Base-by-base conservation (phyloP, 495 filamentous ascomycete genomes). In the Stereocaulon alpinum region DNA sequence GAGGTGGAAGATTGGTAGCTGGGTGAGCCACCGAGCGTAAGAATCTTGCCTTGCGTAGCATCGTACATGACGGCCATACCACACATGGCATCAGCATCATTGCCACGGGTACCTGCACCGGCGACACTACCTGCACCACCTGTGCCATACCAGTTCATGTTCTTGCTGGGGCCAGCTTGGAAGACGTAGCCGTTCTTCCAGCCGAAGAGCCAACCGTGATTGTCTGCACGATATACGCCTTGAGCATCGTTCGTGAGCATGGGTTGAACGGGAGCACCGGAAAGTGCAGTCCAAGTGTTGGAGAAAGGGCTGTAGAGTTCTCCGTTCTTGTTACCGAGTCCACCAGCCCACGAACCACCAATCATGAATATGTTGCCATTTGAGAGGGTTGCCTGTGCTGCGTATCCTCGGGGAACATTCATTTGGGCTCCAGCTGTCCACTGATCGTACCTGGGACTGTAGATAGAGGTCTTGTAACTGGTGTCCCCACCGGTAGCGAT, bases 121-220 rank as follows among this genome's bases (percentile, higher is more conserved):
- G 55, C 62, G 18, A 66, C 59, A n/a, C 61, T 70, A 1, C 81
- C 81, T 10, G 58, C 60, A 15, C 69, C 76, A 10, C 59, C 58
- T 12, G 74, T 75, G 14, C 64, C 64, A 65, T 77, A 84, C 82
- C 82, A 86, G 66, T 83, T 78, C 80, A 83, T 83, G 1, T 65
- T 58, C 50, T 64, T 70, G 58, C 72, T 76, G 6, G 81, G 82
- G 6, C 82, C 81, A 6, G 80, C 80, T 66, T 84, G 80, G 71
- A 83, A 80, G 20, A 82, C 75, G 29, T 63, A 73, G 11, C 68
- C 72, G 43, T 73, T 69, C 61, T 78, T 83, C 77, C 81, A 85
- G 11, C 66, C 79, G 64, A 83, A 85, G n/a, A 85, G 70, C 82
- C 81, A 83, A 47, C 62, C 77, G 61, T 84, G 81, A 59, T 81